Evolutionary conservation across 176 grass and related monocot species (phyloP).

Genomic region (Bothriochloa decipiens): DNA sequence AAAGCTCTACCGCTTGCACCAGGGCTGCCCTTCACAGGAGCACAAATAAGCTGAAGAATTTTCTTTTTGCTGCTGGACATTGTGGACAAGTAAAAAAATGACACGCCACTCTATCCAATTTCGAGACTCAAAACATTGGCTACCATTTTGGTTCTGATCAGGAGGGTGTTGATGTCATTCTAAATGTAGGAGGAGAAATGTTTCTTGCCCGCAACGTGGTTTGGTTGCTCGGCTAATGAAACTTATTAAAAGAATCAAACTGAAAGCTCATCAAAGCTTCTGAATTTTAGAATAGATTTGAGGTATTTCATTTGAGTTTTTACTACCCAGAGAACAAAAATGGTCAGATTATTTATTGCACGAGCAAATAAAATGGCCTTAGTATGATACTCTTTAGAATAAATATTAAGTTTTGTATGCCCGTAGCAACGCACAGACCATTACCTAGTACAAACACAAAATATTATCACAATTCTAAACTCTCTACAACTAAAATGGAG

Average conservation of each 20-base stretch:
- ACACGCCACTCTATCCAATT: too few relatives aligned
- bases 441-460: neutral
- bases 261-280: slow-evolving; percentile 4
- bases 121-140: too few relatives aligned
- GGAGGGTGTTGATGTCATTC: too few relatives aligned
- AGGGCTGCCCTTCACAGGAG: too few relatives aligned
- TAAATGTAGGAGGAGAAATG: too few relatives aligned
- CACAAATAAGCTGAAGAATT: too few relatives aligned
- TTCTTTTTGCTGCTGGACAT: too few relatives aligned
- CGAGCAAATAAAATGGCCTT: neutral
- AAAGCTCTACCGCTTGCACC: too few relatives aligned
- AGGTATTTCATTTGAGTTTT: slow-evolving; percentile 47
- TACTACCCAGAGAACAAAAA: slow-evolving; percentile 48
- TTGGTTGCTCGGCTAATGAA: slow-evolving; percentile 33
- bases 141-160: too few relatives aligned
- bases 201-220: too few relatives aligned
- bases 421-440: neutral
- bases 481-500: neutral
- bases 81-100: too few relatives aligned
- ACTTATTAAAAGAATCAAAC: slow-evolving; percentile 56
- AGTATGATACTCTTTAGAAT: neutral
- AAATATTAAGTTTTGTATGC: neutral
- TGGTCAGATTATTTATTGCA: slow-evolving; percentile 44
- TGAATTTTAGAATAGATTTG: neutral
- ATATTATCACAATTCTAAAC: neutral